Evolutionary conservation across 768 basidiomycete species (phyloP).

Genomic region (Fibroporia radiculosa): DNA sequence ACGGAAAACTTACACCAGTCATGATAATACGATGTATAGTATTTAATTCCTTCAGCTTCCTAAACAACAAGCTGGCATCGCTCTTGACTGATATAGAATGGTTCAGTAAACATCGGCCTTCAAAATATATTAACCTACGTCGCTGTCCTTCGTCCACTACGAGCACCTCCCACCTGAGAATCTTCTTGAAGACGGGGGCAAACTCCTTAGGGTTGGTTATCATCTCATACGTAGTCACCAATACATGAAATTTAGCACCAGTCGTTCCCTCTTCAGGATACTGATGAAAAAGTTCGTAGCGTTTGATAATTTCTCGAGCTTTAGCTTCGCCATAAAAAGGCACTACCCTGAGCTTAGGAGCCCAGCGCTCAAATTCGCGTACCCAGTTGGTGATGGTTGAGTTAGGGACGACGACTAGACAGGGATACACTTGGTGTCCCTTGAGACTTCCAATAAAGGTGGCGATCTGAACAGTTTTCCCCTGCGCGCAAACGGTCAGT

Average conservation of each 20-base stretch:
- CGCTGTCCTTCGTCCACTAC: slow-evolving; percentile 92
- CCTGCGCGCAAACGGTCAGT: slow-evolving; percentile 34
- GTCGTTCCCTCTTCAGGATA: slow-evolving; percentile 29
- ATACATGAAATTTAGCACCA: slow-evolving; percentile 74
- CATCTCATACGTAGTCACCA: slow-evolving; percentile 91
- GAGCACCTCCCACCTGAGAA: slow-evolving; percentile 91
- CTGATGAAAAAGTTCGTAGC: slow-evolving; percentile 72
- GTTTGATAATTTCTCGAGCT: slow-evolving; percentile 71
- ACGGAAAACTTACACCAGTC: slow-evolving; percentile 57
- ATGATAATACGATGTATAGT: slow-evolving; percentile 77
- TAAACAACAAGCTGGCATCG: slow-evolving; percentile 73
- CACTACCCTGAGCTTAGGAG: slow-evolving; percentile 67
- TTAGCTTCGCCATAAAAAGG: slow-evolving; percentile 81
- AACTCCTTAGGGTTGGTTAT: slow-evolving; percentile 66
- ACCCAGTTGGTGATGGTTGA: slow-evolving; percentile 96
- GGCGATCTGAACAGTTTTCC: slow-evolving; percentile 89
- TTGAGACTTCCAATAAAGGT: slow-evolving; percentile 69
- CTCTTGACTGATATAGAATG: slow-evolving; percentile 58
- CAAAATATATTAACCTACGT: slow-evolving; percentile 39
- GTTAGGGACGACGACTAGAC: slow-evolving; percentile 90
- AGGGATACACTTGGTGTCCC: slow-evolving; percentile 60
- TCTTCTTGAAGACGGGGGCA: slow-evolving; percentile 62
- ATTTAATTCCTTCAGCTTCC: slow-evolving; percentile 72
- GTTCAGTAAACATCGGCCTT: slow-evolving; percentile 6
- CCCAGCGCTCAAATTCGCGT: slow-evolving; percentile 87